A percentile compares a stretch with the other conserved stretches of the same genome.
Evolutionary conservation across 306 rosid species (phyloP).

Genomic region (Benincasa hispida): DNA sequence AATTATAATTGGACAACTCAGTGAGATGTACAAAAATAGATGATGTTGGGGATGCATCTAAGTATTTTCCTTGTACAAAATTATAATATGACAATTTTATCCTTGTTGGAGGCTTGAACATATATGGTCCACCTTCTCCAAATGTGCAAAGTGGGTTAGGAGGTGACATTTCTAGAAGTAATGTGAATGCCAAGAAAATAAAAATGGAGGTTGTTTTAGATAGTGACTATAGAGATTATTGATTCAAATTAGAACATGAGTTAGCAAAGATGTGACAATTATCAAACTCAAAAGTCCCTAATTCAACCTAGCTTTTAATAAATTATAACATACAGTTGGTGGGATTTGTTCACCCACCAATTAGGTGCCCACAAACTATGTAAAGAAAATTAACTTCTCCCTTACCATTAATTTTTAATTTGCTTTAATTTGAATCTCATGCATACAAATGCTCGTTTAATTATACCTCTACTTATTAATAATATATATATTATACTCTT

Average conservation of each 20-base stretch:
- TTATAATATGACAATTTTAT: background rate
- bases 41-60: too few relatives aligned
- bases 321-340: background rate
- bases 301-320: background rate
- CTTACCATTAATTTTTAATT: background rate
- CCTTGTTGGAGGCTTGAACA: background rate
- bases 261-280: background rate
- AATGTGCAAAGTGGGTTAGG: background rate
- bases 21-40: too few relatives aligned
- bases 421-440: background rate
- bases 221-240: background rate
- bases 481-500: background rate
- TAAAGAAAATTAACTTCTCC: background rate
- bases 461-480: background rate
- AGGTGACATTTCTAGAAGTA: background rate
- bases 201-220: background rate
- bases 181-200: background rate
- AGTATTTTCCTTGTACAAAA: too few relatives aligned
- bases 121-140: background rate
- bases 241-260: background rate
- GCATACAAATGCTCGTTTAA: background rate
- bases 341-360: constrained; percentile 1
- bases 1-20: too few relatives aligned
- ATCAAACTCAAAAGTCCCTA: background rate
- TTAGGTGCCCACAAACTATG: background rate